These are phyloP conservation scores for Amphicarpaea edgeworthii DNA, from an alignment of 306 rosid genomes.

Conservation along the genomic window DNA sequence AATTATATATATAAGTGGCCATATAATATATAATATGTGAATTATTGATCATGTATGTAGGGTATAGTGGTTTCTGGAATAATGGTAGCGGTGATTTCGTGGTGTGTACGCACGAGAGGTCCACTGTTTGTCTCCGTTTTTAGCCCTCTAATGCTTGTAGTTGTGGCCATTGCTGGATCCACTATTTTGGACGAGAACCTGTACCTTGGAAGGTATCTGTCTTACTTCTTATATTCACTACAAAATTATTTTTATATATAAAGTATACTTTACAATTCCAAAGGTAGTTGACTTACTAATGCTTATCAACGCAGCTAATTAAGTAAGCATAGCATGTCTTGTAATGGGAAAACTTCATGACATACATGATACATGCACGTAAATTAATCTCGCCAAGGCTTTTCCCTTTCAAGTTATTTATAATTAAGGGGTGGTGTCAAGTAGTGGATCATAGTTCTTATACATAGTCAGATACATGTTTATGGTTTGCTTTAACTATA, in stretches of 20 bases:
- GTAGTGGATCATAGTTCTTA: too few species aligned
- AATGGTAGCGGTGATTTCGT: slow-evolving; percentile 39
- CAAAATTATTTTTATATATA: background rate
- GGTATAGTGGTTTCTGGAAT: slow-evolving; percentile 51
- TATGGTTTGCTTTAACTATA: background rate
- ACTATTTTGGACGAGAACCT: slow-evolving; percentile 49
- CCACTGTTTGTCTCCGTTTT: slow-evolving; percentile 50
- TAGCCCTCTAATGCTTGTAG: slow-evolving; percentile 45
- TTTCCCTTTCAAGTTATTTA: too few species aligned
- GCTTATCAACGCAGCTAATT: background rate
- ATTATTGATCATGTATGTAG: slow-evolving; percentile 34
- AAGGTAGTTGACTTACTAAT: background rate
- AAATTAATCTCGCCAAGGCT: too few species aligned
- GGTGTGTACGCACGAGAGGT: slow-evolving; percentile 45
- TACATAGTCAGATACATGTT: too few species aligned
- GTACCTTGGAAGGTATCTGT: slow-evolving; percentile 44
- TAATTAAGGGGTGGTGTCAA: too few species aligned
- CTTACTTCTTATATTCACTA: background rate
- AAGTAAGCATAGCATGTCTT: too few species aligned
- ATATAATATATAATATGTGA: background rate
- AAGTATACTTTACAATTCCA: background rate
- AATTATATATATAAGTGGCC: background rate
- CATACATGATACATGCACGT: too few species aligned
- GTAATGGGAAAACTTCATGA: too few species aligned
- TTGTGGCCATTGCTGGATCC: slow-evolving; percentile 48